These are phyloP conservation scores for Globisporangium nagaii DNA, from an alignment of 352 stramenopile species.

Conservation along the genomic window DNA sequence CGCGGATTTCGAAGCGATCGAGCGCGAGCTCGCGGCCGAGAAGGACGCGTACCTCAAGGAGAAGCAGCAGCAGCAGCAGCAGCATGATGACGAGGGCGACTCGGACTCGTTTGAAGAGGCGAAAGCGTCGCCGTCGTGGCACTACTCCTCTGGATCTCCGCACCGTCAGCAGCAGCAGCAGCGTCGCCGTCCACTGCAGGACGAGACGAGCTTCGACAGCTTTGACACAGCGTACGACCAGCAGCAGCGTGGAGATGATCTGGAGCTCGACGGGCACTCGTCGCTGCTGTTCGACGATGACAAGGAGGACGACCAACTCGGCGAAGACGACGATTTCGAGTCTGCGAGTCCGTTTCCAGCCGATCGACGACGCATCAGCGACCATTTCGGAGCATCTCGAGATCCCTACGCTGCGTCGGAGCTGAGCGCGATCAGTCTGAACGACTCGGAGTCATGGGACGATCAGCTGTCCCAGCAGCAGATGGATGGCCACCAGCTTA, in stretches of 20 bases:
- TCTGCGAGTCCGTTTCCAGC: conserved; percentile 3
- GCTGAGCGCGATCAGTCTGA: conserved; percentile 68
- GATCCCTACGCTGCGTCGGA: conserved; percentile 29
- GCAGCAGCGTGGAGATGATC: conserved; percentile 8
- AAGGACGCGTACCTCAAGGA: conserved; percentile 55
- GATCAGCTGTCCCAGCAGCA: conserved; percentile 40
- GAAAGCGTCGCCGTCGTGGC: background rate
- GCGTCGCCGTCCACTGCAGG: background rate
- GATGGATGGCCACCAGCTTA: background rate
- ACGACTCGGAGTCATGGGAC: conserved; percentile 76
- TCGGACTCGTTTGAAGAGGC: background rate
- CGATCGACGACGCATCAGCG: conserved; percentile 10
- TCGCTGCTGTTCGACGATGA: conserved; percentile 33
- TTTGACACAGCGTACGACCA: background rate
- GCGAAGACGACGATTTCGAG: conserved; percentile 14
- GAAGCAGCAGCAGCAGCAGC: conserved; percentile 17
- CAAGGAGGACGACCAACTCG: background rate
- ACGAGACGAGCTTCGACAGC: background rate
- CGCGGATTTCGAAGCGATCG: conserved; percentile 73
- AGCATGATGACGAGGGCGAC: conserved; percentile 2
- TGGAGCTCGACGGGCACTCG: conserved; percentile 39
- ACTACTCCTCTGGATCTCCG: background rate
- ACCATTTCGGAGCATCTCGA: conserved; percentile 12
- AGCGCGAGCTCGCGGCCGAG: conserved; percentile 56
- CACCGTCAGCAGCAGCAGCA: background rate